Percentiles rank a stretch among this genome's conserved stretches.
Evolutionary conservation across 1,284 basidiomycete genomes (phyloP).

Genomic region (Tylopilus sp.): DNA sequence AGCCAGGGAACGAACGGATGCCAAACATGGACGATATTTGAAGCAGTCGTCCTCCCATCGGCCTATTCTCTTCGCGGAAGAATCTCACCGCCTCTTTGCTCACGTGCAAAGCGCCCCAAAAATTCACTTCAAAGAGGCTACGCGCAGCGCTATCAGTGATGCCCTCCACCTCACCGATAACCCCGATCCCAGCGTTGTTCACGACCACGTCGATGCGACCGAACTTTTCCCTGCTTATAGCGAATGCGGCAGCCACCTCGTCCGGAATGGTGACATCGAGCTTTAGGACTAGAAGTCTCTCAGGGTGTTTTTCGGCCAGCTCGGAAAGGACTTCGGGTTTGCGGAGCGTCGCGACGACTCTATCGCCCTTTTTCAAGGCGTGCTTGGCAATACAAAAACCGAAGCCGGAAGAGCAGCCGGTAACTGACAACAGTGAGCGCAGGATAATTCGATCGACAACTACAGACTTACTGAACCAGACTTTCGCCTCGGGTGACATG

Average conservation of each 20-base stretch:
- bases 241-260: slow-evolving; percentile 34
- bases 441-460: neutral
- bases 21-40: slow-evolving; percentile 21
- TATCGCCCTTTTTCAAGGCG: slow-evolving; percentile 31
- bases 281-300: slow-evolving; percentile 35
- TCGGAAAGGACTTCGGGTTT: slow-evolving; percentile 28
- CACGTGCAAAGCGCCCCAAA: slow-evolving; percentile 35
- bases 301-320: slow-evolving; percentile 24
- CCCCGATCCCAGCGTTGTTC: slow-evolving; percentile 37
- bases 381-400: slow-evolving; percentile 15
- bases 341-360: slow-evolving; percentile 36
- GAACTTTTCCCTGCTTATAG: slow-evolving; percentile 29
- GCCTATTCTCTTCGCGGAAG: slow-evolving; percentile 27
- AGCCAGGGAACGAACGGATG: neutral
- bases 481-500: slow-evolving; percentile 17
- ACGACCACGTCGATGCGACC: slow-evolving; percentile 43
- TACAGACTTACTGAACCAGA: slow-evolving; percentile 21
- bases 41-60: slow-evolving; percentile 22
- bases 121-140: slow-evolving; percentile 35
- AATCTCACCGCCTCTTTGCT: slow-evolving; percentile 23
- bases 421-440: slow-evolving; percentile 15
- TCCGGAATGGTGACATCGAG: slow-evolving; percentile 37
- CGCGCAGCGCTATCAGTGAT: slow-evolving; percentile 23
- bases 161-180: slow-evolving; percentile 15
- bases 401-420: slow-evolving; percentile 24